Conservation (phyloP, 1,139 yeast species). For the Lodderomyces parapsilosis region DNA sequence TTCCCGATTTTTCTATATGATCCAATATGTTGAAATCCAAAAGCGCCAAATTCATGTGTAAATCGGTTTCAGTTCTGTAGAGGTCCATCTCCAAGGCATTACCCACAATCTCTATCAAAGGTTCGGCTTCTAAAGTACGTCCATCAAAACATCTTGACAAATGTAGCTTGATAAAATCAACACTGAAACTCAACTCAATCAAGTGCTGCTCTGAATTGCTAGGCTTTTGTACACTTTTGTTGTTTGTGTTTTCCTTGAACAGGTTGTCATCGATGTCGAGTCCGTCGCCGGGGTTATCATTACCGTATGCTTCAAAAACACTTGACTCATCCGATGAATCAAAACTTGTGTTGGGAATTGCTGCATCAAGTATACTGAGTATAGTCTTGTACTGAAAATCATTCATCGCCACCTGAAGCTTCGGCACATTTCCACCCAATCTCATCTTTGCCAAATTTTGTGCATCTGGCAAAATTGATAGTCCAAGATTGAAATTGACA, state of each 20-base stretch:
- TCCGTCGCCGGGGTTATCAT: slow-evolving; percentile 15
- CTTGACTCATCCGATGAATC: slow-evolving; percentile 31
- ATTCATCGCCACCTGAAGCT: slow-evolving; percentile 66
- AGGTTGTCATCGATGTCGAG: slow-evolving; percentile 22
- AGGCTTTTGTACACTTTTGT: slow-evolving; percentile 7
- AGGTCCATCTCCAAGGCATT: slow-evolving; percentile 62
- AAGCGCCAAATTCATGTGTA: slow-evolving; percentile 66
- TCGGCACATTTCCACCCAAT: slow-evolving; percentile 80
- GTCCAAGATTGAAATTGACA: slow-evolving; percentile 68
- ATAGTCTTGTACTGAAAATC: slow-evolving; percentile 89
- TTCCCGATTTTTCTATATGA: slow-evolving; percentile 63
- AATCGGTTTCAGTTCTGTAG: slow-evolving; percentile 55
- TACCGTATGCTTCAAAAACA: slow-evolving; percentile 37
- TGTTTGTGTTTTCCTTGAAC: slow-evolving; percentile 7
- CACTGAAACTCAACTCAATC: slow-evolving; percentile 70
- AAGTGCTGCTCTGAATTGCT: slow-evolving; percentile 47
- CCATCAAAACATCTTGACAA: slow-evolving; percentile 68
- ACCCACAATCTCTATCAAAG: slow-evolving; percentile 71
- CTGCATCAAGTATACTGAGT: slow-evolving; percentile 70
- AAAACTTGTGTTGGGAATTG: slow-evolving; percentile 61
- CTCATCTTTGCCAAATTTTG: slow-evolving; percentile 68
- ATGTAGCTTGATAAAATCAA: slow-evolving; percentile 61
- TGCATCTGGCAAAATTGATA: slow-evolving; percentile 84
- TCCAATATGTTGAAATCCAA: slow-evolving; percentile 72
- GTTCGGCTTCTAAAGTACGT: slow-evolving; percentile 59